Evolutionary conservation across 208 protist genomes (phyloP), one percentile per base, ranked within the genome.

Genomic region (Crithidia bombi): DNA sequence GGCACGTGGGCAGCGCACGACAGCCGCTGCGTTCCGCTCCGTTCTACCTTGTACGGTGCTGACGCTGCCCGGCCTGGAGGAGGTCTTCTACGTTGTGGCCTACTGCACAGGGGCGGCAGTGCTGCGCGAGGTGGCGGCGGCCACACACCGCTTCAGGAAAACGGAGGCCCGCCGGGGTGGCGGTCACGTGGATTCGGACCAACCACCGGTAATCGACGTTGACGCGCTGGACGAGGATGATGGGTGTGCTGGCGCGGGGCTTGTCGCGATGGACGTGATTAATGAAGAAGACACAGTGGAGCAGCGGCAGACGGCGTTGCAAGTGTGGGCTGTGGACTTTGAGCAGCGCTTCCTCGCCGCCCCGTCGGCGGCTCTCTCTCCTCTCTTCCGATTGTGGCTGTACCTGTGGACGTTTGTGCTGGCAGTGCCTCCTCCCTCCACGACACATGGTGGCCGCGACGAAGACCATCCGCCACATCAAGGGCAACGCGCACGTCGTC

Each of bases 391-490:
- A 17, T 59, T 93, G 35, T 87, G 85, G 79, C 54, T 80, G 44
- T 91, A 93, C 65, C 33, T 93, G 64, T 80, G 85, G 67, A 79
- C 86, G 35, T 90, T 81, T 64, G 88, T 91, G 39, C 58, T 93
- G 23, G 5, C 15, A 15, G 55, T 75, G 12, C 51, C 44, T 2
- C 28, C 41, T 12, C 43, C 36, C 25, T 10, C 57, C 19, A 35
- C 15, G 21, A 25, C 36, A 3, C 17, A 5, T 4, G 39, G 0
- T 4, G 19, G 14, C 4, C 5, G 28, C 59, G 43, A 7, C 7
- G 39, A 32, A 4, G 32, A 5, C 17, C n/a, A 3, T 5, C n/a
- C 1, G 26, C 2, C 43, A 14, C 19, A 26, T 21, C 11, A 33
- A n/a, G 1, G 19, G 36, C 35, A 46, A 5, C 10, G 52, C 30